A percentile compares a stretch with the other conserved stretches of the same genome.
Conservation (phyloP, 139 green algal species). For the Mychonastes homosphaera region DNA sequence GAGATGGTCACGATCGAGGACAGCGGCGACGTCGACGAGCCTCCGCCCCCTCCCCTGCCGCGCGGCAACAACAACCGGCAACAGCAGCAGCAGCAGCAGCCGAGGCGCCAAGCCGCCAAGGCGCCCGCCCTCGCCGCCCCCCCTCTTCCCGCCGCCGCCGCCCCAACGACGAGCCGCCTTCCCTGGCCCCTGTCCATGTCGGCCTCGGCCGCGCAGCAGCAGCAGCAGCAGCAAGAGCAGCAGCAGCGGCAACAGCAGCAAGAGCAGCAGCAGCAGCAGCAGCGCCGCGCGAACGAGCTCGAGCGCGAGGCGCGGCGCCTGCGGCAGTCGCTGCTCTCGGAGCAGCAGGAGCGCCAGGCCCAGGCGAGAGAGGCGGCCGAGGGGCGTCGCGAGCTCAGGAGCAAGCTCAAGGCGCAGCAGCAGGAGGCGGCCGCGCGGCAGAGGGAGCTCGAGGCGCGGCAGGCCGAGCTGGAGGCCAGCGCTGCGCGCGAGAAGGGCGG, state of each 20-base stretch:
- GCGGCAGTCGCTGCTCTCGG: not conserved
- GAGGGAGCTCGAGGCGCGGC: not conserved
- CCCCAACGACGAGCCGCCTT: too few species aligned
- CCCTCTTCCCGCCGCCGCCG: too few species aligned
- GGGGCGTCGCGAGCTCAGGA: not conserved
- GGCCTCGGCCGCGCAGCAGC: too few species aligned
- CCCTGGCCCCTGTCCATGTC: too few species aligned
- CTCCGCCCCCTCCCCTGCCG: too few species aligned
- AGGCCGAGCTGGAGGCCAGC: slow-evolving; percentile 1
- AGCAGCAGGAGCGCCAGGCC: not conserved
- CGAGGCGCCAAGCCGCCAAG: not conserved
- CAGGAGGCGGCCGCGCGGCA: not conserved
- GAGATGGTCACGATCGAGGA: too few species aligned
- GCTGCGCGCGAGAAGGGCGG: not conserved
- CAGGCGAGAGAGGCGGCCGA: not conserved
- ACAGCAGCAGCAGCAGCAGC: not conserved
- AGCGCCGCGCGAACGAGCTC: not conserved
- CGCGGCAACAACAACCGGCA: not conserved
- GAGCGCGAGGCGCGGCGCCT: not conserved
- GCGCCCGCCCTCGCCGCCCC: too few species aligned
- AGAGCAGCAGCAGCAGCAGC: slow-evolving; percentile 3
- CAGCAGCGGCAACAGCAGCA: not conserved
- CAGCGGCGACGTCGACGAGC: too few species aligned
- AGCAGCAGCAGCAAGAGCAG: not conserved
- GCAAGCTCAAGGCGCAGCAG: not conserved